Percentiles rank a stretch among this genome's conserved stretches.
phyloP scores from a whole-genome alignment of 257 asterid species.

The Agastache rugosa region DNA sequence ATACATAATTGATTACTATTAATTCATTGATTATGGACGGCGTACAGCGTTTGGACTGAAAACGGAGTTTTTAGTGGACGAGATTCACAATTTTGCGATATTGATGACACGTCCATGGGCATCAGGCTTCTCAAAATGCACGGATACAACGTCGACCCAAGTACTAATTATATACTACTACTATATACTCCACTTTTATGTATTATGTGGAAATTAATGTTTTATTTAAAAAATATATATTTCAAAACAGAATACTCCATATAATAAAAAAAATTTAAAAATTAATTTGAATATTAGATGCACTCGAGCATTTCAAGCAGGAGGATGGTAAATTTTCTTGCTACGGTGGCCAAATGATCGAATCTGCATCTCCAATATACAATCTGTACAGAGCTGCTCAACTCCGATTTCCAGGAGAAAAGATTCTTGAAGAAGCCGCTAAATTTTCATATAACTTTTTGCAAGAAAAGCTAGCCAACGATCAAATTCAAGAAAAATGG shows the following conservation, averaged over 20 bases:
- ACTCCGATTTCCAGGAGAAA: slow-evolving; percentile 53
- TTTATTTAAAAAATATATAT: no score
- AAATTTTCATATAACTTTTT: slow-evolving; percentile 39
- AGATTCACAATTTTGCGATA: slow-evolving; percentile 37
- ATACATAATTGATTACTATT: background rate
- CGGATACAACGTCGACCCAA: slow-evolving; percentile 46
- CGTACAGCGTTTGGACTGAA: slow-evolving; percentile 52
- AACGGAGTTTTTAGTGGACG: slow-evolving; percentile 50
- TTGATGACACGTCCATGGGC: slow-evolving; percentile 52
- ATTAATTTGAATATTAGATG: slow-evolving; percentile 31
- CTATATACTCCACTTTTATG: no score
- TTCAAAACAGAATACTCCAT: background rate
- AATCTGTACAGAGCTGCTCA: slow-evolving; percentile 59
- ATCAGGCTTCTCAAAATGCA: slow-evolving; percentile 55
- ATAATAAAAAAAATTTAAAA: background rate
- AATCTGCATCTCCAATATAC: slow-evolving; percentile 47
- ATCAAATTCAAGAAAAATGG: slow-evolving; percentile 52
- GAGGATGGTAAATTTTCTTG: slow-evolving; percentile 44
- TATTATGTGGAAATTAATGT: no score
- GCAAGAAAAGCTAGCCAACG: slow-evolving; percentile 25
- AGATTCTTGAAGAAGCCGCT: slow-evolving; percentile 52
- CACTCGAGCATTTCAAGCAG: slow-evolving; percentile 16
- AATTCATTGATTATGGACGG: background rate
- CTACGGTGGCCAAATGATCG: slow-evolving; percentile 43
- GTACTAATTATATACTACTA: slow-evolving; percentile 15